Percentiles rank a stretch among this genome's conserved stretches.
Evolutionary conservation across 305 asterid genomes (phyloP).

Genomic region (Fraxinus sp.): DNA sequence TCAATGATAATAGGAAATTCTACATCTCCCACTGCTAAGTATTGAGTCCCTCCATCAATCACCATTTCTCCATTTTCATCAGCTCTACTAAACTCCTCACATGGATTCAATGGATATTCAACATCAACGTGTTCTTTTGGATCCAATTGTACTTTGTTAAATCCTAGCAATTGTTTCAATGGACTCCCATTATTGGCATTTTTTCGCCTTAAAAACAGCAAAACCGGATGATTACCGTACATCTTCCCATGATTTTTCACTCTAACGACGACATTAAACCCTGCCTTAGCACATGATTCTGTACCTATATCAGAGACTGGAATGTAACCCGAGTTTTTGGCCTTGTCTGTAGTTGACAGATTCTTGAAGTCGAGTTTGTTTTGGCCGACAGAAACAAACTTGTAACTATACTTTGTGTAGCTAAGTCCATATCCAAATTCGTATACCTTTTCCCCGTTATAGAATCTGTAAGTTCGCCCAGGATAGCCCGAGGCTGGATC

Average conservation of each 20-base stretch:
- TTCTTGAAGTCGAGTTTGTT: slow-evolving; percentile 35
- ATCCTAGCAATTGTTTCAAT: slow-evolving; percentile 62
- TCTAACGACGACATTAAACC: slow-evolving; percentile 33
- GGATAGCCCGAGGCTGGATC: slow-evolving; percentile 54
- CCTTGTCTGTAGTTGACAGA: not conserved
- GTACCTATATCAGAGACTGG: slow-evolving; percentile 41
- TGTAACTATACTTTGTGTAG: slow-evolving; percentile 56
- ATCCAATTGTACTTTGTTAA: slow-evolving; percentile 43
- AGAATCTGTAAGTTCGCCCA: slow-evolving; percentile 64
- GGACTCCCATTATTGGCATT: slow-evolving; percentile 32
- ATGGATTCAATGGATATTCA: slow-evolving; percentile 57
- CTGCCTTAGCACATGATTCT: slow-evolving; percentile 43
- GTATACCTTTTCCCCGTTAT: slow-evolving; percentile 56
- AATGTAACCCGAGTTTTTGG: slow-evolving; percentile 11
- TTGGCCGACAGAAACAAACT: slow-evolving; percentile 35
- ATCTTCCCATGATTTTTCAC: slow-evolving; percentile 45
- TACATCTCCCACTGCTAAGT: slow-evolving; percentile 51
- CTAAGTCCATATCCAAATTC: slow-evolving; percentile 75
- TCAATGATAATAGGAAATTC: slow-evolving; percentile 34
- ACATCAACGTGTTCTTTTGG: slow-evolving; percentile 36
- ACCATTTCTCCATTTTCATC: slow-evolving; percentile 57
- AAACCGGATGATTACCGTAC: slow-evolving; percentile 51
- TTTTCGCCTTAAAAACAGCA: slow-evolving; percentile 41
- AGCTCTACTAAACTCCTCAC: slow-evolving; percentile 61
- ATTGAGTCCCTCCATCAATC: slow-evolving; percentile 53